Conservation (phyloP, 345 rosid species). For the Murraya koenigii region DNA sequence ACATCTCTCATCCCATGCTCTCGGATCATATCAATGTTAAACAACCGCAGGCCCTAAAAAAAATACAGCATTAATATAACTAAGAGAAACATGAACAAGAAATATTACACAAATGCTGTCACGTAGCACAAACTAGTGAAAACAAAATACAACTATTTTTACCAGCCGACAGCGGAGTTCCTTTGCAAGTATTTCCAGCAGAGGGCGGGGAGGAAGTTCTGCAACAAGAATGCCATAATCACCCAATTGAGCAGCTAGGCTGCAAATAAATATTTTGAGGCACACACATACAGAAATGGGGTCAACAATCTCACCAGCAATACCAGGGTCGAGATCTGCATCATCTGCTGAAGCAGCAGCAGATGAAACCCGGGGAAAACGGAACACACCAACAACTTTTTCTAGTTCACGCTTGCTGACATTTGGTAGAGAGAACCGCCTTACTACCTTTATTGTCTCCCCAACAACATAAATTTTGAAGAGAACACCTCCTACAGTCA, state of each 20-base stretch:
- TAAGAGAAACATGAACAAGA: not conserved
- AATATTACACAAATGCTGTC: not conserved
- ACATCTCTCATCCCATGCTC: slow-evolving; percentile 68
- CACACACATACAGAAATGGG: not conserved
- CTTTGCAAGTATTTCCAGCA: slow-evolving; percentile 73
- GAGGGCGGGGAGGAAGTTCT: slow-evolving; percentile 85
- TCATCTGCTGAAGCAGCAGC: slow-evolving; percentile 85
- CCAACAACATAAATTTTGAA: slow-evolving; percentile 82
- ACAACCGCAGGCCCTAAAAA: slow-evolving; percentile 69
- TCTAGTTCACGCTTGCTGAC: slow-evolving; percentile 51
- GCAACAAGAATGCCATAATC: slow-evolving; percentile 29
- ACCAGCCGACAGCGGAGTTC: slow-evolving; percentile 73
- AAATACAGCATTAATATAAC: not conserved
- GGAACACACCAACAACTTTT: slow-evolving; percentile 57
- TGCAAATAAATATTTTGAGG: not conserved
- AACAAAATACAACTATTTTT: slow-evolving; percentile 5
- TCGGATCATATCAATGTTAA: slow-evolving; percentile 88
- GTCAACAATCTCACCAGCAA: slow-evolving; percentile 51
- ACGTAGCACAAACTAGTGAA: slow-evolving; percentile 7
- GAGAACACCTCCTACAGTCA: slow-evolving; percentile 69
- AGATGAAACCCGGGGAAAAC: slow-evolving; percentile 83
- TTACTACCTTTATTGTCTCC: slow-evolving; percentile 76
- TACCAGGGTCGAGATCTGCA: slow-evolving; percentile 70
- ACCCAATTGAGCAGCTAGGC: not conserved
- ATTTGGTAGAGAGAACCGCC: slow-evolving; percentile 79